These are phyloP conservation scores for Cladosporium sp. DNA, from an alignment of 2,329 filamentous ascomycete species.

Conservation along the genomic window DNA sequence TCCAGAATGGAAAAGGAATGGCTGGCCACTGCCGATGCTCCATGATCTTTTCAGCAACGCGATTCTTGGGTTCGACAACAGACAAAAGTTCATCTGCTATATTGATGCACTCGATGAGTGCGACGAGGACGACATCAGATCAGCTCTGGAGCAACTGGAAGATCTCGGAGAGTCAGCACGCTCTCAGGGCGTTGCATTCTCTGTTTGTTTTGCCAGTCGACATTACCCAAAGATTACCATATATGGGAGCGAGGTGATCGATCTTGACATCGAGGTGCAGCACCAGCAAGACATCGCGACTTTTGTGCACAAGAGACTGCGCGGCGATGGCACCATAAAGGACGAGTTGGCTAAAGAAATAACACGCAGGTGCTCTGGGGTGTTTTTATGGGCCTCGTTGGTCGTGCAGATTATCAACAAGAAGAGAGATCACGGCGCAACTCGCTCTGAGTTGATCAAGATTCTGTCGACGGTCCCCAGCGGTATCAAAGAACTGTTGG, in stretches of 20 bases:
- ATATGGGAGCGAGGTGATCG: neutral
- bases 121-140: slow-evolving; percentile 33
- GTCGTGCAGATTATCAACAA: neutral
- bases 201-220: slow-evolving; percentile 39
- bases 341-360: neutral
- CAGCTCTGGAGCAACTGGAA: slow-evolving; percentile 36
- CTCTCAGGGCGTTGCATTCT: slow-evolving; percentile 15
- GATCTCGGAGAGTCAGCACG: slow-evolving; percentile 20
- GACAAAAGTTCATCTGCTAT: slow-evolving; percentile 29
- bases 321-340: neutral
- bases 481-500: neutral
- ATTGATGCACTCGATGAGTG: slow-evolving; percentile 47
- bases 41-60: neutral
- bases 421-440: neutral
- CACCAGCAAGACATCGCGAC: neutral
- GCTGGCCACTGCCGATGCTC: neutral
- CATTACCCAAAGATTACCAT: slow-evolving; percentile 31
- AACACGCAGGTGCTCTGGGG: neutral
- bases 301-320: neutral
- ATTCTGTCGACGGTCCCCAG: neutral
- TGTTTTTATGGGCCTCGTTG: neutral
- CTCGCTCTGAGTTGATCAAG: neutral
- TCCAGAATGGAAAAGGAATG: too few relatives aligned
- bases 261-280: neutral
- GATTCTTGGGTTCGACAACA: neutral